Evolutionary conservation across 1,139 yeast genomes (phyloP).

Genomic region (Dujonia santamariae): DNA sequence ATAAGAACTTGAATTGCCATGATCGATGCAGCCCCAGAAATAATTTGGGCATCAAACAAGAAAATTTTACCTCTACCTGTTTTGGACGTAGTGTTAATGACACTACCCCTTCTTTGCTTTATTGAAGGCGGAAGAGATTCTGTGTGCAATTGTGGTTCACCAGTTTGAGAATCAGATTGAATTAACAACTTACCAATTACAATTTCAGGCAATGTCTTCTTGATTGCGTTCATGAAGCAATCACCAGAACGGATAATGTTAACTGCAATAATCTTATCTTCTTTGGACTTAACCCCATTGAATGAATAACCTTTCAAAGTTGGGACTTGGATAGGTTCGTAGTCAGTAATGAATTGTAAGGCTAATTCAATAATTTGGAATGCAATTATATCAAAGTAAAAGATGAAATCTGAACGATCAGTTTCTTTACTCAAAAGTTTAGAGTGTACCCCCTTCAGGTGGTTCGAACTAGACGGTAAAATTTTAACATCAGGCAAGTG

Average conservation of each 20-base stretch:
- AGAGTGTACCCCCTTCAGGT: constrained; percentile 69
- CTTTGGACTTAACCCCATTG: constrained; percentile 40
- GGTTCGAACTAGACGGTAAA: constrained; percentile 62
- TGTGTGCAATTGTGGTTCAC: constrained; percentile 89
- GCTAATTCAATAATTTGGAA: constrained; percentile 66
- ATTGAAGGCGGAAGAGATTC: constrained; percentile 48
- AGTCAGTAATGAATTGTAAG: constrained; percentile 43
- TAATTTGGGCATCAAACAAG: constrained; percentile 81
- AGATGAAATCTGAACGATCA: constrained; percentile 72
- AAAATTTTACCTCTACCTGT: constrained; percentile 43
- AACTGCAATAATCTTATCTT: constrained; percentile 59
- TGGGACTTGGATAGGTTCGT: constrained; percentile 25
- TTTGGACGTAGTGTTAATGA: background rate
- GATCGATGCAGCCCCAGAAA: constrained; percentile 90
- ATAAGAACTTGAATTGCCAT: constrained; percentile 89
- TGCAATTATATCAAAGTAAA: constrained; percentile 80
- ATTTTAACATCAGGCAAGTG: constrained; percentile 28
- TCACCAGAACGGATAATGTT: constrained; percentile 89
- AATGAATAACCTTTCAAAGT: constrained; percentile 35
- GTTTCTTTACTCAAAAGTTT: constrained; percentile 57
- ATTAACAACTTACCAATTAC: constrained; percentile 79
- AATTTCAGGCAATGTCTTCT: constrained; percentile 73
- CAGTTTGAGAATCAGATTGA: constrained; percentile 83
- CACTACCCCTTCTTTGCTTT: constrained; percentile 1
- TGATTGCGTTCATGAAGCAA: constrained; percentile 77